Conservation (phyloP, 148 eudicot genomes). For the Cornus kousa region DNA sequence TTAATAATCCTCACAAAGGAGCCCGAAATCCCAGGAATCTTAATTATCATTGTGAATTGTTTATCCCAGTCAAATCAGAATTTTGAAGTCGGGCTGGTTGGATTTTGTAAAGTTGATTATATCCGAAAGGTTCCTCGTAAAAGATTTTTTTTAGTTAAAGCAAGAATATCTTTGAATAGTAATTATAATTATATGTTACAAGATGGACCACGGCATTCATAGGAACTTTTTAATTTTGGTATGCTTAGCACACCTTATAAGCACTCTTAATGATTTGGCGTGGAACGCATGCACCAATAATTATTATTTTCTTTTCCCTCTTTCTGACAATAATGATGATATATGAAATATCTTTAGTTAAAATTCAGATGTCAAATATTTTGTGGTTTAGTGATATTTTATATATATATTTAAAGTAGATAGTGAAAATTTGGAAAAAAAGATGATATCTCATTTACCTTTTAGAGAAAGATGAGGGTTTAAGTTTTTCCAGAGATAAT, state of each 20-base stretch:
- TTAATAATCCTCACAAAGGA: background rate
- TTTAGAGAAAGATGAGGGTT: too few species aligned
- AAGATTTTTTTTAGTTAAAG: background rate
- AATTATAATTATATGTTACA: background rate
- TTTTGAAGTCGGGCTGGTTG: background rate
- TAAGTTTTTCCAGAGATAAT: too few species aligned
- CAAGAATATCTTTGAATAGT: background rate
- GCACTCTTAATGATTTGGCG: background rate
- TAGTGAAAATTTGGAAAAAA: too few species aligned
- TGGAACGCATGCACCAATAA: background rate
- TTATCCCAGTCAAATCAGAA: background rate
- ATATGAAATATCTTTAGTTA: too few species aligned
- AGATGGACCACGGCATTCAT: background rate
- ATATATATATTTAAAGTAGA: too few species aligned
- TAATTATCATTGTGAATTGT: background rate
- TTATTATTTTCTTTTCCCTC: too few species aligned
- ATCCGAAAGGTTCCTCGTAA: background rate
- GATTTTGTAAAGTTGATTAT: background rate
- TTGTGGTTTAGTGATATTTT: too few species aligned
- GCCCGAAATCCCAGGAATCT: background rate
- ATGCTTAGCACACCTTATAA: background rate
- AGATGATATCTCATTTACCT: too few species aligned
- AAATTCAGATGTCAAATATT: too few species aligned
- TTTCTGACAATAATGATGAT: background rate
- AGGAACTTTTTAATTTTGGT: background rate